These are phyloP conservation scores for Diaporthe vaccinii DNA, from an alignment of 2,329 filamentous ascomycete species.

Conservation along the genomic window DNA sequence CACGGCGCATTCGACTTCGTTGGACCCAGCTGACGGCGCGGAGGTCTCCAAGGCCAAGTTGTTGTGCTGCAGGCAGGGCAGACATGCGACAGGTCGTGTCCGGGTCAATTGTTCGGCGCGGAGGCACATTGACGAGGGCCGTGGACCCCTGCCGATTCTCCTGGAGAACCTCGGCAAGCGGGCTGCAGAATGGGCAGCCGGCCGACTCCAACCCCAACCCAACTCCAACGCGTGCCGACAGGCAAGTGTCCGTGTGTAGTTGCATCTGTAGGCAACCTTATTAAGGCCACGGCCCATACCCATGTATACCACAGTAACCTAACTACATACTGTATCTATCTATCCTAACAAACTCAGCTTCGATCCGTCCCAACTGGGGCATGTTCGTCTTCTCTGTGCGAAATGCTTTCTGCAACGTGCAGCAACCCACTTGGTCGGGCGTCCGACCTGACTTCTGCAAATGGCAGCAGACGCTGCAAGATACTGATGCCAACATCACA, in stretches of 20 bases:
- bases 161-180: constrained; percentile 35
- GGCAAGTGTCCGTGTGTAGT: constrained; percentile 9
- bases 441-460: neutral
- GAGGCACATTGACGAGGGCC: constrained; percentile 1
- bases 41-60: neutral
- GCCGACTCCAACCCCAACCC: constrained; percentile 21
- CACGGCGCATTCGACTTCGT: neutral
- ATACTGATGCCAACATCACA: neutral
- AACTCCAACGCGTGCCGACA: neutral
- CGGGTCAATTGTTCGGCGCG: constrained; percentile 19
- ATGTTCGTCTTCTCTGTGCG: neutral
- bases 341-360: neutral
- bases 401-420: neutral
- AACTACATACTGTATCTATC: too few species aligned
- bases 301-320: neutral
- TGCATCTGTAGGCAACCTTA: neutral
- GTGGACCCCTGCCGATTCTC: constrained; percentile 27
- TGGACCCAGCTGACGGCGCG: neutral
- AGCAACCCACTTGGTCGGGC: neutral
- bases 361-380: neutral
- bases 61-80: neutral
- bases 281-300: neutral
- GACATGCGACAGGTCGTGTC: neutral
- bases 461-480: neutral
- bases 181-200: constrained; percentile 12